phyloP scores from a whole-genome alignment of 257 asterid genomes.

The Haberlea rhodopensis region DNA sequence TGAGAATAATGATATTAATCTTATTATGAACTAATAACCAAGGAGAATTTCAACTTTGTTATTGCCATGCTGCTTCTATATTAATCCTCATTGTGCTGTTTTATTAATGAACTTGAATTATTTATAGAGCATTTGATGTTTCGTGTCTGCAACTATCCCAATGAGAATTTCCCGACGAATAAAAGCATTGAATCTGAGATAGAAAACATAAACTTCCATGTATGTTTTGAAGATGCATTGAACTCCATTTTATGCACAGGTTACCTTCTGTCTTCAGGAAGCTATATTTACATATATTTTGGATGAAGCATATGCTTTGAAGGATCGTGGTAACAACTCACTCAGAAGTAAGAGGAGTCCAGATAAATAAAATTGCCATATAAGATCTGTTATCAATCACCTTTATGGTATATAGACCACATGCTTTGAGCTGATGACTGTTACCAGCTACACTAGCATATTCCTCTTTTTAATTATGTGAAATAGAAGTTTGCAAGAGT shows the following conservation, averaged over 20 bases:
- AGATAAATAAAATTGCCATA: not conserved
- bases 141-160: no score
- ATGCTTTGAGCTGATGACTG: no score
- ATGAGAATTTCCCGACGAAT: no score
- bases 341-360: not conserved
- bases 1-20: no score
- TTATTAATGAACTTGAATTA: constrained; percentile 9
- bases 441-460: constrained; percentile 8
- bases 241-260: no score
- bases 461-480: constrained; percentile 10
- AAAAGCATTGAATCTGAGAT: no score
- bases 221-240: no score
- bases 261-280: no score
- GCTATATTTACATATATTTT: no score
- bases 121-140: constrained; percentile 5
- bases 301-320: not conserved
- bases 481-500: constrained; percentile 15
- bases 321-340: not conserved
- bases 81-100: not conserved
- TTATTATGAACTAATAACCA: constrained; percentile 5
- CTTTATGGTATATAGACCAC: no score
- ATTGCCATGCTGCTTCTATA: not conserved
- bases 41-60: constrained; percentile 1
- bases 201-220: no score
- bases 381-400: not conserved